Base-by-base conservation (phyloP, 2,329 filamentous ascomycete genomes). In the Xylariales sp. region DNA sequence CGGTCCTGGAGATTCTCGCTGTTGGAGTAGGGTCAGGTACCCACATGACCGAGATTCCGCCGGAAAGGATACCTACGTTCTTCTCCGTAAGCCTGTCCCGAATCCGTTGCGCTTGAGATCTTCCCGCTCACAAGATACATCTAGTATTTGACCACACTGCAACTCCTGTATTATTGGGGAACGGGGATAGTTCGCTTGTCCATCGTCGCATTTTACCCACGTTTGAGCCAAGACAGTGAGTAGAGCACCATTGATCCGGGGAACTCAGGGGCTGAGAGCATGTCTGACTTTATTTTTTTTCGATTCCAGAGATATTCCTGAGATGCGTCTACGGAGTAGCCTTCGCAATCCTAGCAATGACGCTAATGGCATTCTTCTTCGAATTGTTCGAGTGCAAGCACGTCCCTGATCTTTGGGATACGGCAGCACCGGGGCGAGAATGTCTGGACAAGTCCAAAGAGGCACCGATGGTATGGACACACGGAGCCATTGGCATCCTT, bases 141-240 rank as follows among this genome's bases (percentile, higher is more conserved):
- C 5, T 15, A 27, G 48, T 51, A 42, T 27, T 16, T 56, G 7
- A 24, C 29, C 6, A 49, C 46, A 18, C 50, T 52, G 31, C 51
- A 41, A 9, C 43, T 58, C 10, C 25, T 61, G 19, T 59, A 58
- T 44, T 59, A 65, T 40, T 51, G 59, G 43, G 52, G 45, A 2
- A 53, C 59, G 1, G 60, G 58, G 10, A 43, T 59, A 3, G 54
- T 64, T 18, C 52, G 62, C 28, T 41, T 64, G n/a, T 53, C 61
- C 2, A 61, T 65, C 24, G 50, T 59, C 7, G 55, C 57, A 4
- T 63, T 65, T 42, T 44, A 64, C 14, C 57, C 57, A 7, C 56
- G 61, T 14, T 51, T 65, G n/a, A 52, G 47, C 38, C 58, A 56
- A 46, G 58, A 63, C 15, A 56, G 63, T 64, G 50, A 46, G 58